Evolutionary conservation across 139 green algal species (phyloP), one percentile per base, ranked within the genome.

Genomic region (Nannochloris sp.): DNA sequence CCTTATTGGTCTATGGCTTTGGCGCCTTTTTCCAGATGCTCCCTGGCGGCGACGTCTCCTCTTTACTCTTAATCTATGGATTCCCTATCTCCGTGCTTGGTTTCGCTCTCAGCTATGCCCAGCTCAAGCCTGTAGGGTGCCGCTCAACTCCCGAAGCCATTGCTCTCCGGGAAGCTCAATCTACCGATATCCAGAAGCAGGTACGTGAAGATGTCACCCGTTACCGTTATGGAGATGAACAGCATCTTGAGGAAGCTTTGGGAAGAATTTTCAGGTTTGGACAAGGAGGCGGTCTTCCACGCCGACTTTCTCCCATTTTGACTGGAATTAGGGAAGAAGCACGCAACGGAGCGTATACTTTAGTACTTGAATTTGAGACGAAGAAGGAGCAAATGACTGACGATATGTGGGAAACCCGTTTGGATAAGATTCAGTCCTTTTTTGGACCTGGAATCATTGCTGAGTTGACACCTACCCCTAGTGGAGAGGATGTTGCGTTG

Each of bases 201-300:
- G 74, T 97, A 30, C 76, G 90, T 0, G 89, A 90, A 42, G 84
- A 91, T 60, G 75, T 82, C 31, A 91, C 84, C 10, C 67, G 85
- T 1, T 91, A 66, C 71, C 55, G 84, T 15, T 99, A 99, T 78
- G 94, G 94, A 67, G 94, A 99, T 74, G 94, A 98, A 83, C 87
- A 96, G 80, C 94, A 98, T 68, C 71, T 99, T 67, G 94, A 98
- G 32, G 91, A 98, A 82, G 90, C 94, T 0, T 79, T 99, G 19
- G 82, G 86, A 51, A 77, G 88, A 25, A 92, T 98, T 66, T 99
- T 96, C 78, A 67, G 63, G 53, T 85, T 94, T 66, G 79, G 78
- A 29, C 76, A 78, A 63, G 65, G 68, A 4, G 72, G 70, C 29
- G 90, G 89, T 65, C 78, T 96, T 13, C 72, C 80, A 2, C 72